Percentiles rank a stretch among this genome's conserved stretches.
These are phyloP conservation scores for Venturiaceae sp. DNA, from an alignment of 2,329 filamentous ascomycete genomes.

Conservation along the genomic window DNA sequence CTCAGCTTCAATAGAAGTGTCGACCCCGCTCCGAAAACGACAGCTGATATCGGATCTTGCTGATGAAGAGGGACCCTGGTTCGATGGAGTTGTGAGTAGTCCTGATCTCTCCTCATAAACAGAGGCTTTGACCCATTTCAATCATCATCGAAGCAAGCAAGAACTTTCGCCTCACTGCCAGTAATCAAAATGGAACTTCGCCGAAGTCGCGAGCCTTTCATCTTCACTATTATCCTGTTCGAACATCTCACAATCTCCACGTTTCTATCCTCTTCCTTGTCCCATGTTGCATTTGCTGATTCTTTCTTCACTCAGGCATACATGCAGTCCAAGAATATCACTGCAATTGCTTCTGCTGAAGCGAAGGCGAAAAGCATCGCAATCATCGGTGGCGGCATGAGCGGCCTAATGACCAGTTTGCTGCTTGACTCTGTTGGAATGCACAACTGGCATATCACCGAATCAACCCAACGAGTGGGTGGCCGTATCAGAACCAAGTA, in stretches of 20 bases:
- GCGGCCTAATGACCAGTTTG: conserved; percentile 49
- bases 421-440: conserved; percentile 45
- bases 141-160: no score
- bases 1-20: conserved; percentile 24
- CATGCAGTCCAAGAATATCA: neutral
- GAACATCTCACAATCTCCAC: neutral
- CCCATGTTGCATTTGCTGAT: neutral
- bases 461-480: conserved; percentile 50
- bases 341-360: conserved; percentile 18
- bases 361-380: conserved; percentile 49
- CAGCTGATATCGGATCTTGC: conserved; percentile 30
- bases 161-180: no score
- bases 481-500: conserved; percentile 57
- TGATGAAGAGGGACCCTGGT: conserved; percentile 52
- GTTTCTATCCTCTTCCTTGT: neutral
- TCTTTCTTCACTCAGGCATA: neutral
- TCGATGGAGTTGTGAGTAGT: conserved; percentile 45
- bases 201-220: no score
- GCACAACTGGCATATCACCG: conserved; percentile 51
- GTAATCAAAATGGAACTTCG: no score
- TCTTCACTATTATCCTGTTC: neutral
- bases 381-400: conserved; percentile 57
- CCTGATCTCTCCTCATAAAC: no score
- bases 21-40: conserved; percentile 7
- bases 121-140: conserved; percentile 12